phyloP scores from a whole-genome alignment of 306 rosid species.

The Abrus pulchellus region DNA sequence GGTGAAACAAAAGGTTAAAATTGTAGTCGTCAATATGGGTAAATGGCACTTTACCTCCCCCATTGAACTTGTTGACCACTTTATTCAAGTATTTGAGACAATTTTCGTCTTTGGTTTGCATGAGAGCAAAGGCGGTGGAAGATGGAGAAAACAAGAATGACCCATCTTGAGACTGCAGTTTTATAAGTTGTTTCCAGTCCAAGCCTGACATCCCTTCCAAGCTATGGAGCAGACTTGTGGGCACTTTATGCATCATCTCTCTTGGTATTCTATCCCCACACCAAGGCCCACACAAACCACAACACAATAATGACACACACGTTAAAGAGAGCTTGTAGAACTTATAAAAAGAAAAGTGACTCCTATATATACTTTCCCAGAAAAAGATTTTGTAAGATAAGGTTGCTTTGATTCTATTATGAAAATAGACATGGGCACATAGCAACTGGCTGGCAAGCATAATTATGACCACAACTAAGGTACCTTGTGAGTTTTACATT shows the following conservation, averaged over 20 bases:
- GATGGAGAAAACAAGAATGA: constrained; percentile 95
- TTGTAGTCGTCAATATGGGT: not conserved
- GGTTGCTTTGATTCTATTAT: constrained; percentile 54
- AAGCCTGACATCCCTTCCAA: constrained; percentile 90
- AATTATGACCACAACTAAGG: constrained; percentile 42
- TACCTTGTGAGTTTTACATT: constrained; percentile 80
- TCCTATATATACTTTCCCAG: constrained; percentile 30
- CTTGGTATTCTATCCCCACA: constrained; percentile 82
- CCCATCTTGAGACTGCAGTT: constrained; percentile 85
- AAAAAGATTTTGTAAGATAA: constrained; percentile 45
- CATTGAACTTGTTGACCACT: constrained; percentile 69
- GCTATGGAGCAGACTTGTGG: constrained; percentile 92
- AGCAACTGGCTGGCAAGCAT: constrained; percentile 38
- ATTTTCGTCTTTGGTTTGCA: constrained; percentile 72
- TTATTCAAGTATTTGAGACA: constrained; percentile 73
- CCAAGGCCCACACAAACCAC: constrained; percentile 42
- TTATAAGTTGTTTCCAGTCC: constrained; percentile 88
- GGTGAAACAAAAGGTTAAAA: not conserved
- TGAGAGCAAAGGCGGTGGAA: constrained; percentile 91
- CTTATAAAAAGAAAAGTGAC: constrained; percentile 11
- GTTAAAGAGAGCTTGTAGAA: constrained; percentile 15
- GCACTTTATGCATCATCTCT: constrained; percentile 85
- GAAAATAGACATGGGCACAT: constrained; percentile 46
- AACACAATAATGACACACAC: constrained; percentile 49
- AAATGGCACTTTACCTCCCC: constrained; percentile 73